These are phyloP conservation scores for Schizochytrium sp. DNA, from an alignment of 108 stramenopile species.

Conservation along the genomic window DNA sequence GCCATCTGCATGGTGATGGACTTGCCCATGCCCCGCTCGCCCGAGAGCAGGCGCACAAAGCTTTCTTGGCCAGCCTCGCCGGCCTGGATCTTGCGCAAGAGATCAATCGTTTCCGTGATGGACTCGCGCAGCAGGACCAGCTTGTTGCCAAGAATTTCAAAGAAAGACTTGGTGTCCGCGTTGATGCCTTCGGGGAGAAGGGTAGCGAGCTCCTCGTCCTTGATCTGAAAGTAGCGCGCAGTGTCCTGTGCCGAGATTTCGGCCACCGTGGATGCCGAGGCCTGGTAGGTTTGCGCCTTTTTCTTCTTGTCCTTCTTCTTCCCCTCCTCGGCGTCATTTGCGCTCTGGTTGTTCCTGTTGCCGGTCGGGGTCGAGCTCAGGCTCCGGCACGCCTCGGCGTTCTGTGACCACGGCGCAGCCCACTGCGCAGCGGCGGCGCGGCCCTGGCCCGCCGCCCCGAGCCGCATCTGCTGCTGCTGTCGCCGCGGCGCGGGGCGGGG, in stretches of 20 bases:
- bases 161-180: not conserved
- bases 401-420: too few relatives aligned
- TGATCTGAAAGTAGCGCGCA: not conserved
- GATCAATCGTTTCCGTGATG: not conserved
- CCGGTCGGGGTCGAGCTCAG: too few relatives aligned
- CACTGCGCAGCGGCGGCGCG: too few relatives aligned
- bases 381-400: too few relatives aligned
- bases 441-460: too few relatives aligned
- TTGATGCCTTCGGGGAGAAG: not conserved
- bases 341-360: not conserved
- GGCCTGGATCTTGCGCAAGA: not conserved
- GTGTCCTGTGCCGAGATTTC: not conserved
- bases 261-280: not conserved
- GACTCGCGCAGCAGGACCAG: not conserved
- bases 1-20: not conserved
- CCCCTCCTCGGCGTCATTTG: not conserved
- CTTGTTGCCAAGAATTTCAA: not conserved
- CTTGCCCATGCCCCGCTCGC: constrained; percentile 28
- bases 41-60: constrained; percentile 10
- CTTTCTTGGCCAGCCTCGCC: not conserved
- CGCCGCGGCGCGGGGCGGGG: too few relatives aligned
- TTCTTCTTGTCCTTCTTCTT: not conserved
- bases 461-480: too few relatives aligned
- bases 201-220: not conserved
- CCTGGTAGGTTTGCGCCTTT: not conserved